A percentile compares a stretch with the other conserved stretches of the same genome.
Evolutionary conservation across 2,329 filamentous ascomycete genomes (phyloP).

Genomic region (Aplosporella prunicola): DNA sequence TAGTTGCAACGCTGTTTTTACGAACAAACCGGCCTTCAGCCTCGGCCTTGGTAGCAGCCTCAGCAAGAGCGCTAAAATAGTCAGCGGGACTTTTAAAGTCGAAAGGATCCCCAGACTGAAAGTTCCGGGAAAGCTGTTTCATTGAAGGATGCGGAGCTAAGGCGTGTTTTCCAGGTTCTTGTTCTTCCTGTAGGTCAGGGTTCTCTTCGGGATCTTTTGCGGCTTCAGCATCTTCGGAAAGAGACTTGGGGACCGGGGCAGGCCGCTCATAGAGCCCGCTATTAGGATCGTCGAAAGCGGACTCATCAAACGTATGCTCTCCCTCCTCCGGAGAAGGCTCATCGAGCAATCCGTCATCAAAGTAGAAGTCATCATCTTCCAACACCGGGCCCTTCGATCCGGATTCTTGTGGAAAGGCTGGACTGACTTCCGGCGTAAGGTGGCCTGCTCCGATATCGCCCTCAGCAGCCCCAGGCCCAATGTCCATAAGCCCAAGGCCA

Average conservation of each 20-base stretch:
- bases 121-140: constrained; percentile 24
- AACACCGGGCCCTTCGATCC: constrained; percentile 9
- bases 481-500: constrained; percentile 17
- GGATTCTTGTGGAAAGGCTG: constrained; percentile 6
- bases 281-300: constrained; percentile 55
- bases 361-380: constrained; percentile 53
- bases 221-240: neutral
- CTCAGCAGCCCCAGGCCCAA: constrained; percentile 10
- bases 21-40: constrained; percentile 66
- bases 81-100: constrained; percentile 49
- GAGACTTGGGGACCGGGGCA: constrained; percentile 2
- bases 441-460: constrained; percentile 12
- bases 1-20: constrained; percentile 38
- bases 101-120: constrained; percentile 24
- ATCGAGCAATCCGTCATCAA: constrained; percentile 53
- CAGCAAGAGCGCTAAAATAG: constrained; percentile 77
- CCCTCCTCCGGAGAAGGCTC: constrained; percentile 41
- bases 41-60: constrained; percentile 68
- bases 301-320: constrained; percentile 57
- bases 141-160: constrained; percentile 8
- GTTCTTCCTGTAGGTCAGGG: neutral
- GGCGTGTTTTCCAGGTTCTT: neutral
- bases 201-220: neutral
- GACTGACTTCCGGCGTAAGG: constrained; percentile 4
- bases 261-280: constrained; percentile 41